Evolutionary conservation across 2,329 filamentous ascomycete genomes (phyloP).

Genomic region (Capronia americana): DNA sequence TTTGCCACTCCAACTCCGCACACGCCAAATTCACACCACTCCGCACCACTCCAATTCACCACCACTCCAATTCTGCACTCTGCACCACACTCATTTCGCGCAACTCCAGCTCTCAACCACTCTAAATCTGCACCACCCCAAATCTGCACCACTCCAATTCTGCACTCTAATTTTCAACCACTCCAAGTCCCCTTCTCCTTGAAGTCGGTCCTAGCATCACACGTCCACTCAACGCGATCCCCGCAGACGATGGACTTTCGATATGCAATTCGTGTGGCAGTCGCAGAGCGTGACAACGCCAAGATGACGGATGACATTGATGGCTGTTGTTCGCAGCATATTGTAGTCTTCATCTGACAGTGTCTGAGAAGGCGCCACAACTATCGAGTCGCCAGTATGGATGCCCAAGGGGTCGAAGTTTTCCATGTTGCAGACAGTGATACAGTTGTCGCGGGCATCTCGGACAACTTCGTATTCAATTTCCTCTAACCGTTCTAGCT

Average conservation of each 20-base stretch:
- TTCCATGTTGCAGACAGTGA: conserved; percentile 99
- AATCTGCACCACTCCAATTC: too few relatives aligned
- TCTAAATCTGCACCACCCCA: too few relatives aligned
- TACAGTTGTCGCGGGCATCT: conserved; percentile 95
- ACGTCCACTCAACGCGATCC: neutral
- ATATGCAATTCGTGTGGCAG: neutral
- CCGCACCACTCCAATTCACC: too few relatives aligned
- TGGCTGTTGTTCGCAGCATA: conserved; percentile 95
- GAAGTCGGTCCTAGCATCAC: too few relatives aligned
- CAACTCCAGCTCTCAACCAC: too few relatives aligned
- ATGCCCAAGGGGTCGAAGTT: conserved; percentile 99
- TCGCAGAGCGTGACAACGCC: conserved; percentile 72
- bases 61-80: too few relatives aligned
- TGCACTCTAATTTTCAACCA: too few relatives aligned
- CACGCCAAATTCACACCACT: too few relatives aligned
- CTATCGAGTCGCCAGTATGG: conserved; percentile 97
- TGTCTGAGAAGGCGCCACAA: conserved; percentile 96
- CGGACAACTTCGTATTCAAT: conserved; percentile 98
- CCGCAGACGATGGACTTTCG: neutral
- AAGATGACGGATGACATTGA: conserved; percentile 95
- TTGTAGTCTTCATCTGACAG: conserved; percentile 98
- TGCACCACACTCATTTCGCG: too few relatives aligned
- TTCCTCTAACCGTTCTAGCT: too few relatives aligned
- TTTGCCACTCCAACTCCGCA: too few relatives aligned
- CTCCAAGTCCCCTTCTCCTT: too few relatives aligned